Evolutionary conservation across 805 yeast genomes (phyloP), one percentile per base, ranked within the genome.

Genomic region (Starmerella potacharoeniae): DNA sequence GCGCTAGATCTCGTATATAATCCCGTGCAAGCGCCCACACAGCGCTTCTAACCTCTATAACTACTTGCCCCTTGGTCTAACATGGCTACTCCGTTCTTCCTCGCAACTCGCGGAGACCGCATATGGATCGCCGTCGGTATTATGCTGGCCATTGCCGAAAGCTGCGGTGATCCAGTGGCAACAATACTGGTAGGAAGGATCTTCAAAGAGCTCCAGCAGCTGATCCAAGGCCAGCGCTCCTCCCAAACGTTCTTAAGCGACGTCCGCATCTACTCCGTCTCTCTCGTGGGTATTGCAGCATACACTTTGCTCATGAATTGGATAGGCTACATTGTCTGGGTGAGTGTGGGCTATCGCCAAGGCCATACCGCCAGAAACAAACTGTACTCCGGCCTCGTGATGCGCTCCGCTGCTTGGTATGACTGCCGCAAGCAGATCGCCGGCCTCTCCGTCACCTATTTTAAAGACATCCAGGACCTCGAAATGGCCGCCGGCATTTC

Each of bases 311-410:
- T 77, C 0, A 56, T 73, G 4, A 68, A 72, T 46, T 82, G 88
- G 83, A 44, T 74, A 0, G 79, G 83, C 4, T 74, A 84, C 7
- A 64, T 75, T 1, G 62, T 73, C 0, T 89, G 95, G 86, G 77
- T 82, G 76, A 62, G 69, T 7, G 71, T 84, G 46, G 96, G 95
- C 7, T 95, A 86, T 66, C 69, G 72, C 11, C 88, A 84, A 59
- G 86, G 81, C 48, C 60, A 71, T 9, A 70, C 83, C 48, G 80
- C 83, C 0, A 72, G 96, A 55, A 51, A 58, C 2, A 50, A 58
- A 3, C 57, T 87, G 4, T 76, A 77, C 49, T 51, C 61, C 1
- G 70, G 76, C 0, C 68, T 84, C 31, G 58, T 86, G 16, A 61
- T 65, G 22, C 73, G 76, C 56, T 70, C 77, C 0, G 64, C 80